Evolutionary conservation across 2,329 filamentous ascomycete species (phyloP).

Genomic region (Emergomyces pasteurianus): DNA sequence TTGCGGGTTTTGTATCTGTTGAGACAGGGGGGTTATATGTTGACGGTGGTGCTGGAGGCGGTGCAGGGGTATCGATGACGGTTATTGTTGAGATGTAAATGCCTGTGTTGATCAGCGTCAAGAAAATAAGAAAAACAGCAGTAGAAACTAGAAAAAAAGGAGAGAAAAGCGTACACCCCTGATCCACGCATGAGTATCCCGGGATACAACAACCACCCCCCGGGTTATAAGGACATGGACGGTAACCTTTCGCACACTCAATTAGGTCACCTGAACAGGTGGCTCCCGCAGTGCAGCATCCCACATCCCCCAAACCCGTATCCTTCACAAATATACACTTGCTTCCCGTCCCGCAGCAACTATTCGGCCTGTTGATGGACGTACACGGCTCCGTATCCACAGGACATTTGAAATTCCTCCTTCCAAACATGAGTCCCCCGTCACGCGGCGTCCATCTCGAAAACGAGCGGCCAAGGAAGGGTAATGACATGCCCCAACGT

Average conservation of each 20-base stretch:
- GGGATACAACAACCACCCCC: conserved; percentile 53
- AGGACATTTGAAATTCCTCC: conserved; percentile 47
- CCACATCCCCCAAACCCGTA: conserved; percentile 44
- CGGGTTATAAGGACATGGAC: conserved; percentile 40
- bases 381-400: conserved; percentile 42
- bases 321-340: conserved; percentile 44
- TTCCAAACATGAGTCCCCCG: conserved; percentile 17
- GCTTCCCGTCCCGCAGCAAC: conserved; percentile 44
- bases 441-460: conserved; percentile 5
- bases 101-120: conserved; percentile 12
- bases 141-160: not conserved
- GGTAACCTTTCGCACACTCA: conserved; percentile 41
- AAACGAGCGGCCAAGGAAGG: conserved; percentile 1
- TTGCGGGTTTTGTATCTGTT: conserved; percentile 20
- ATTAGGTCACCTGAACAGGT: conserved; percentile 42
- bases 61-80: conserved; percentile 20
- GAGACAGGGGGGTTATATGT: conserved; percentile 21
- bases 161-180: conserved; percentile 37
- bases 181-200: conserved; percentile 44
- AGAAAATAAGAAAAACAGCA: not conserved
- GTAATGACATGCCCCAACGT: not conserved
- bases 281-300: conserved; percentile 46
- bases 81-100: conserved; percentile 25
- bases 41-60: conserved; percentile 28
- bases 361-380: conserved; percentile 44